phyloP scores from a whole-genome alignment of 306 rosid genomes.

The Gynostemma pentaphyllum region DNA sequence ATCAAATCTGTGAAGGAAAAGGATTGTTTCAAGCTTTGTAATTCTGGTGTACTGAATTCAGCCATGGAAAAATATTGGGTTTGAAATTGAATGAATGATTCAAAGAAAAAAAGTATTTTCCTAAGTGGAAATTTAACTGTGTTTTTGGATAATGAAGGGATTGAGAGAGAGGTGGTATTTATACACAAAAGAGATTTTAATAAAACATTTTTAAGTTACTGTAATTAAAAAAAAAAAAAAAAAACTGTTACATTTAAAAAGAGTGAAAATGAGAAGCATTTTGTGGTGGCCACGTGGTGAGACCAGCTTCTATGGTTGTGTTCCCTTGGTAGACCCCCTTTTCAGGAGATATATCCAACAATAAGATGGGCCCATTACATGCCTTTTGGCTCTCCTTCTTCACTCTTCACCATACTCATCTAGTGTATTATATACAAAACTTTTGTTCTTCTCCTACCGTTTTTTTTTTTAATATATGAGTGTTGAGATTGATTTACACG shows the following conservation, averaged over 20 bases:
- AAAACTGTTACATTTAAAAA: conserved; percentile 6
- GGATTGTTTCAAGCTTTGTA: conserved; percentile 39
- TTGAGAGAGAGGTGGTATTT: conserved; percentile 23
- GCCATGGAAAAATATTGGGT: conserved; percentile 63
- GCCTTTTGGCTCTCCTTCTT: background rate
- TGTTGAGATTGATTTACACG: too few species aligned
- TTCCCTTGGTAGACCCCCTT: conserved; percentile 38
- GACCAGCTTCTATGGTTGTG: conserved; percentile 29
- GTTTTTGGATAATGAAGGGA: conserved; percentile 30
- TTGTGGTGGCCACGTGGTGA: conserved; percentile 60
- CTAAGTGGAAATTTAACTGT: conserved; percentile 2
- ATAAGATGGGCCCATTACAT: conserved; percentile 26
- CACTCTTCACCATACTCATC: background rate
- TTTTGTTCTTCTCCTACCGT: background rate
- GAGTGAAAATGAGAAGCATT: conserved; percentile 21
- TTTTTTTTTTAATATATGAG: too few species aligned
- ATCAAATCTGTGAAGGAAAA: conserved; percentile 37
- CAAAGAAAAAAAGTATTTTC: background rate
- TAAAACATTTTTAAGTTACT: too few species aligned
- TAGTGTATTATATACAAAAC: background rate
- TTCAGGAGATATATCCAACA: conserved; percentile 40
- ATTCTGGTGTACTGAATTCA: conserved; percentile 42
- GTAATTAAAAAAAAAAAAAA: too few species aligned
- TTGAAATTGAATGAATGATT: background rate
- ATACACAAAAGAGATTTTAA: conserved; percentile 26